phyloP scores from a whole-genome alignment of 73 alveolate genomes.

The Paramecium primaurelia region DNA sequence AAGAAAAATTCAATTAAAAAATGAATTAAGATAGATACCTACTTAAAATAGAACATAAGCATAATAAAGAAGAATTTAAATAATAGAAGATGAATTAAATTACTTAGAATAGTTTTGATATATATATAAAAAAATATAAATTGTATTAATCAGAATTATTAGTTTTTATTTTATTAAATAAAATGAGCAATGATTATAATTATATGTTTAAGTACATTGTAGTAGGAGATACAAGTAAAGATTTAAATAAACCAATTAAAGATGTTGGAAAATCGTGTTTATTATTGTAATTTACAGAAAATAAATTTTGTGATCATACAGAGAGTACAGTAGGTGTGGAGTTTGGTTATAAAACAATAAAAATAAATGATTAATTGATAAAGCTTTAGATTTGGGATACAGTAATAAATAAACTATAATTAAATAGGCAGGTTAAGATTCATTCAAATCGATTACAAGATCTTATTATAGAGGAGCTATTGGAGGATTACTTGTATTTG shows the following conservation, averaged over 20 bases:
- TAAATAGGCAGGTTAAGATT: constrained; percentile 73
- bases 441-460: constrained; percentile 67
- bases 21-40: background rate
- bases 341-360: constrained; percentile 63
- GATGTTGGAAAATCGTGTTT: constrained; percentile 70
- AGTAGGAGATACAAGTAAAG: constrained; percentile 59
- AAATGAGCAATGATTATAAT: constrained; percentile 41
- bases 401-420: background rate
- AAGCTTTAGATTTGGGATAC: constrained; percentile 64
- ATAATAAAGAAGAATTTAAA: background rate
- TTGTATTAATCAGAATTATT: background rate
- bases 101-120: background rate
- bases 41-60: background rate
- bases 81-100: background rate
- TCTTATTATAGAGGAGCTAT: constrained; percentile 69
- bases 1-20: background rate
- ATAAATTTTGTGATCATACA: constrained; percentile 61
- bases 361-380: constrained; percentile 55
- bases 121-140: background rate
- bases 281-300: constrained; percentile 68
- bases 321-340: constrained; percentile 75
- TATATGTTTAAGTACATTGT: constrained; percentile 55
- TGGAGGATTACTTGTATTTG: constrained; percentile 71
- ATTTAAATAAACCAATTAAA: background rate
- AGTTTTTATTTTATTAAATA: background rate